Base-by-base conservation (phyloP, 176 grass and related monocot genomes). In the Bonia amplexicaulis region DNA sequence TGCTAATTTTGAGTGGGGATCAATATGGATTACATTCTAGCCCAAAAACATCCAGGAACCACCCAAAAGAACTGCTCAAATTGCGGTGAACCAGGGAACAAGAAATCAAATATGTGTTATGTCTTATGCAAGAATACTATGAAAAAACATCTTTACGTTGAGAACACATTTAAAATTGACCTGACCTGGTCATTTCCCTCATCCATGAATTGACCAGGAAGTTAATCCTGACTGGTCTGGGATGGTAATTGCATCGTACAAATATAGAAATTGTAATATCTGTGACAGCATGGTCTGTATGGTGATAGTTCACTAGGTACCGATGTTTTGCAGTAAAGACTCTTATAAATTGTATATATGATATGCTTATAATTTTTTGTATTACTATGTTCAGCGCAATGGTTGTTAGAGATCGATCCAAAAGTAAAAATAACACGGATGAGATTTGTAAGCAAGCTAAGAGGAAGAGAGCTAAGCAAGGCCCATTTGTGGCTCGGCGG, bases 341-440 rank as follows among this genome's bases (percentile, higher is more conserved):
- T 71, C 1, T 42, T 78, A 55, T 55, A 54, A 58, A 44, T 57
- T 71, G 23, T 72, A 12, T 77, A 16, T 26, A 35, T 20, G 19
- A 25, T 57, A 58, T n/a, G 11, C 15, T 52, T 60, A 39, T 20
- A 69, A 39, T 26, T 65, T 23, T 77, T 44, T 76, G 17, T 82
- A 62, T 61, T 54, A 64, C 6, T 9, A 13, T 51, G 26, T 72
- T 71, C 79, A 90, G 97, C 60, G 90, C 92, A 87, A 94, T 92
- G 93, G 84, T 90, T 63, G 88, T 92, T 66, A 90, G 86, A 87
- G 97, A 94, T 89, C 90, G 71, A 70, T 82, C 92, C n/a, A 94
- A 87, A 80, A 82, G 53, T 54, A 88, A 85, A 78, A 90, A 78
- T 46, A 76, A 73, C 39, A 69, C 53, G 13, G 89, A 94, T 78